Evolutionary conservation across 2,329 filamentous ascomycete species (phyloP), one percentile per base, ranked within the genome.

Genomic region (Penicillium thymicola): DNA sequence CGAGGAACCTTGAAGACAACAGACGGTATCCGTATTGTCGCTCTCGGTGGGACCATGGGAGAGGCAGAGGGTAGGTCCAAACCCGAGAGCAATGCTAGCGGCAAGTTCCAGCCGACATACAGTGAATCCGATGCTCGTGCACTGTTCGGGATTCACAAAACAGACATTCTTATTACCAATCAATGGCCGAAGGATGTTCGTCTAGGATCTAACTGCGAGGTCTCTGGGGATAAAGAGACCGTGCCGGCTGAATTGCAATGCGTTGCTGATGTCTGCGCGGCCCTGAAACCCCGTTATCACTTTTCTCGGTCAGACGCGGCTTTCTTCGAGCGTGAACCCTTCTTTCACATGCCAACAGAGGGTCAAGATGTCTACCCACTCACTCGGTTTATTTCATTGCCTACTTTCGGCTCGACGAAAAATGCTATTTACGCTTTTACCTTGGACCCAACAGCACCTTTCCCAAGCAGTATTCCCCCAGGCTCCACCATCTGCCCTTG

Each of bases 271-370:
- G 81, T 99, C 11, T 93, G 89, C 67, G 81, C 86, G 3, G 76
- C 85, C 0, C 75, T 99, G 21, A 94, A 92, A 71, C 94, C 94
- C n/a, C 86, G 90, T 28, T 99, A 99, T 69, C 92, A 97, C 72
- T 87, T 97, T 67, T 86, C 90, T 2, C 80, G 84, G 4, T 89
- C 89, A 0, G 81, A 85, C 1, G 75, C 81, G 7, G 86, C 86
- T 66, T 93, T 89, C 75, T 97, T 88, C 71, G 93, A 99, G 76
- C 86, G 94, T 54, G 94, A 97, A 73, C 91, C 93, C 0, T 99
- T 97, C 77, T 87, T 94, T 68, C 88, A 96, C 70, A 62, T 76
- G 23, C 79, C 82, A 4, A 78, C 75, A 34, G 80, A 81, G 38
- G 75, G 77, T 7, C 11, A 18, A 28, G 81, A 86, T 55, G 75